Evolutionary conservation across 495 filamentous ascomycete genomes (phyloP).

Genomic region (Monascus purpureus): DNA sequence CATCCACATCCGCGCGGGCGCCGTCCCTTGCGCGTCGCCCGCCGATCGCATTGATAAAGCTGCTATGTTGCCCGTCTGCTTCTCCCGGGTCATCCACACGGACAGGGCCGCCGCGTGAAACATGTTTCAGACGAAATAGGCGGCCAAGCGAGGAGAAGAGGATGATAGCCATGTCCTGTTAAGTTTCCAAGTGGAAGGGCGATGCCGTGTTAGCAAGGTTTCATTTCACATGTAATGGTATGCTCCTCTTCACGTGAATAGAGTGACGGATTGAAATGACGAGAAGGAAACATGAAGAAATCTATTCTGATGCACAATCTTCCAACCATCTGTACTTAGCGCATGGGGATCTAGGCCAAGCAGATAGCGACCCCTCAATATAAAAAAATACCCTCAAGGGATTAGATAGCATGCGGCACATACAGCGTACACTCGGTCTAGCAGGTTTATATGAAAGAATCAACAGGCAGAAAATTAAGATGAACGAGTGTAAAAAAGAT

Average conservation of each 20-base stretch:
- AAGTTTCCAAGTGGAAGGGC: neutral
- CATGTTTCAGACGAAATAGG: constrained; percentile 36
- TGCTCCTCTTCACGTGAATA: neutral
- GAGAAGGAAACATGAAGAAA: constrained; percentile 4
- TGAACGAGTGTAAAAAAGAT: constrained; percentile 1
- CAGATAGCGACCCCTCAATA: too few species aligned
- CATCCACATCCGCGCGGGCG: constrained; percentile 45
- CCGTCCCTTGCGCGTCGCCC: constrained; percentile 26
- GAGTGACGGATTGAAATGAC: neutral
- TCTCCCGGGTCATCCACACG: constrained; percentile 24
- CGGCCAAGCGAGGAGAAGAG: constrained; percentile 60
- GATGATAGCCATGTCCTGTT: constrained; percentile 72
- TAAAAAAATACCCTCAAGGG: too few species aligned
- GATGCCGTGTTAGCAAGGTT: constrained; percentile 7
- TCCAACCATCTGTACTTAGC: too few species aligned
- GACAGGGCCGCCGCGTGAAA: constrained; percentile 41
- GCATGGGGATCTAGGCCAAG: too few species aligned
- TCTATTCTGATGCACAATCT: too few species aligned
- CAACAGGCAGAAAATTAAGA: constrained; percentile 1
- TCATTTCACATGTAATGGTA: neutral
- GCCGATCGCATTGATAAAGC: constrained; percentile 23
- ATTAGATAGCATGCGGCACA: neutral
- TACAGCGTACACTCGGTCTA: neutral
- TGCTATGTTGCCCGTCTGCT: constrained; percentile 16
- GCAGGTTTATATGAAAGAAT: constrained; percentile 1